Base-by-base conservation (phyloP, 1,139 yeast genomes). In the Lodderomyces margitis region DNA sequence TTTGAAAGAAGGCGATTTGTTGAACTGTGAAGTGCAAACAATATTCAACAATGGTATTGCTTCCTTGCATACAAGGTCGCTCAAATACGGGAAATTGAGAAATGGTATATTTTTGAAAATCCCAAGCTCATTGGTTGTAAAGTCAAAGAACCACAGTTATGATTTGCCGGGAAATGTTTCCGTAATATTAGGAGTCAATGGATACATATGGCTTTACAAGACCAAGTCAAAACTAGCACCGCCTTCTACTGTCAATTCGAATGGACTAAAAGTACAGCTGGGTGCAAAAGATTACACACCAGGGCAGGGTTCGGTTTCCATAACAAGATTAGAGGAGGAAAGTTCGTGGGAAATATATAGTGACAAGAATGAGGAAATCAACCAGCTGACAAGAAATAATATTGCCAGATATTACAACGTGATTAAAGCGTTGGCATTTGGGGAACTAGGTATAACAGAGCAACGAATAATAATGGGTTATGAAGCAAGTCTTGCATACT, bases 341-440 rank as follows among this genome's bases (percentile, higher is more conserved):
- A 85, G 96, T 37, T 86, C 96, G 2, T 83, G 95, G 91, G 96
- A 91, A 56, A 92, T 94, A 40, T 94, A 94, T 64, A 84, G 95
- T 42, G 98, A 94, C 61, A 76, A 78, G 46, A 94, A 94, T 58
- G 98, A 91, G 49, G 57, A 66, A 20, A 83, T 94, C 16, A 66
- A 86, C 4, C 64, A 69, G 14, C 69, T 78, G 16, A 73, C 81
- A 7, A 75, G 94, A 51, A 80, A 77, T 47, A 84, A 89, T 19
- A 91, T 94, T 36, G 77, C 95, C 8, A 73, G 98, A 45, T 92
- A 94, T 60, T 78, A 83, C 40, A 89, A 89, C 61, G 91, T 94
- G 48, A 72, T 92, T 42, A 78, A 79, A 52, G 95, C 95, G 0
- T 70, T 92, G 49, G 86, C 89, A 20, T 75, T 74, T 52, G 83